A percentile compares a stretch with the other conserved stretches of the same genome.
Conservation (phyloP, 23 red algal species). For the Gracilariopsis chorda region DNA sequence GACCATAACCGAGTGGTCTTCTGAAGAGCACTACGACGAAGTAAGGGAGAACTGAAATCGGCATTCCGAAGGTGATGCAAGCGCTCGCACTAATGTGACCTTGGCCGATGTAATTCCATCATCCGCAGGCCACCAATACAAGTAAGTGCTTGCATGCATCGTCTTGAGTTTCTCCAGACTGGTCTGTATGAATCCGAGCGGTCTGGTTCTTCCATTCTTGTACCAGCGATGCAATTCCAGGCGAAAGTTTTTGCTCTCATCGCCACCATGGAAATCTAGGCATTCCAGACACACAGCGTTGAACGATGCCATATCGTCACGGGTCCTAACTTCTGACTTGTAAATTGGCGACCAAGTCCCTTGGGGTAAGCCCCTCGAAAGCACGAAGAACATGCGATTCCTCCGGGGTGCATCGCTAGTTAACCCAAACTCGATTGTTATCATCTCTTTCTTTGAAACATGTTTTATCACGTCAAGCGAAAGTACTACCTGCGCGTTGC, state of each 20-base stretch:
- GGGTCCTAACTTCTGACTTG: conserved; percentile 14
- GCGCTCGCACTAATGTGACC: conserved; percentile 9
- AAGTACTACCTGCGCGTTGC: neutral
- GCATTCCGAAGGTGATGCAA: neutral
- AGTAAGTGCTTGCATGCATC: neutral
- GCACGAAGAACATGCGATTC: conserved; percentile 52
- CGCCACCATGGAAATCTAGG: conserved; percentile 39
- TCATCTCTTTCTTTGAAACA: neutral
- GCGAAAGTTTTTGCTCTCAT: conserved; percentile 27
- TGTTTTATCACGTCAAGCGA: conserved; percentile 38
- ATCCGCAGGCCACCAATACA: conserved; percentile 55
- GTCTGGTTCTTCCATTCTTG: conserved; percentile 41
- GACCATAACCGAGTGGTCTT: no score
- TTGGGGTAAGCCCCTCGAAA: conserved; percentile 3
- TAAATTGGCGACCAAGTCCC: conserved; percentile 51
- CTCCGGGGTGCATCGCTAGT: neutral
- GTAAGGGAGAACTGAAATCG: neutral
- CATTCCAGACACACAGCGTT: neutral
- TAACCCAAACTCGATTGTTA: conserved; percentile 38
- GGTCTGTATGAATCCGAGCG: conserved; percentile 47
- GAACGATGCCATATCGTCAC: neutral
- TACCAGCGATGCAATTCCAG: conserved; percentile 41
- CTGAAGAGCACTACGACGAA: no score
- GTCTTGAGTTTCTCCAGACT: conserved; percentile 1
- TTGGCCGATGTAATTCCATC: conserved; percentile 49